Percentiles rank a stretch among this genome's conserved stretches.
phyloP scores from a whole-genome alignment of 257 asterid species.

The Solanum sitiens region DNA sequence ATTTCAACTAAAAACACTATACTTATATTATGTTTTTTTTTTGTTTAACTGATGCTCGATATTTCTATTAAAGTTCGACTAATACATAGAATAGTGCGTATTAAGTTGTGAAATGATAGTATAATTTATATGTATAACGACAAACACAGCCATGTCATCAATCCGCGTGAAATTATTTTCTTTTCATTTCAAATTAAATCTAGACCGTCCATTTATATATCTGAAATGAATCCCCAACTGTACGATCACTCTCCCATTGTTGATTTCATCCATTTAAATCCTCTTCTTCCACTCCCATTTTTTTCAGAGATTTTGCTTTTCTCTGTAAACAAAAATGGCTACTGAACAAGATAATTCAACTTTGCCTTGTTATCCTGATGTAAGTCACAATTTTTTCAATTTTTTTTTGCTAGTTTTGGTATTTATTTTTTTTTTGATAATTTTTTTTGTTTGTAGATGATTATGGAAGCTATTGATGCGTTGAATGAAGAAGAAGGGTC shows the following conservation, averaged over 20 bases:
- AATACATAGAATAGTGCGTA: too few relatives aligned
- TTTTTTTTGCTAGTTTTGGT: neutral
- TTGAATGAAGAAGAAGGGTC: slow-evolving; percentile 49
- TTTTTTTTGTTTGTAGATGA: slow-evolving; percentile 28
- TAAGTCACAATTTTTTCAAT: neutral
- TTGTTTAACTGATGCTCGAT: too few relatives aligned
- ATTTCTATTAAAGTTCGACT: too few relatives aligned
- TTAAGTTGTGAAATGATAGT: neutral
- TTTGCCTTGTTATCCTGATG: neutral
- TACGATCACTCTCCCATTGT: slow-evolving; percentile 23
- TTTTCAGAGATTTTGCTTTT: neutral
- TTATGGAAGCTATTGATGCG: slow-evolving; percentile 49
- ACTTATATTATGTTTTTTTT: too few relatives aligned
- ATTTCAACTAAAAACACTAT: too few relatives aligned
- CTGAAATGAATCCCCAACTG: slow-evolving; percentile 31
- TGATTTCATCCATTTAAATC: slow-evolving; percentile 42
- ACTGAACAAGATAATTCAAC: neutral
- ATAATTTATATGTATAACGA: neutral
- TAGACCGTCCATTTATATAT: neutral
- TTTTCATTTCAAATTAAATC: neutral
- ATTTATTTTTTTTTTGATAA: neutral
- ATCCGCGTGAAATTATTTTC: slow-evolving; percentile 23
- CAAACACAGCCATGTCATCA: slow-evolving; percentile 43
- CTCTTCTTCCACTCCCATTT: slow-evolving; percentile 1
- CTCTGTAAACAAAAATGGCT: slow-evolving; percentile 19